Evolutionary conservation across 176 grass and related monocot species (phyloP).

Genomic region (Oryza meyeriana): DNA sequence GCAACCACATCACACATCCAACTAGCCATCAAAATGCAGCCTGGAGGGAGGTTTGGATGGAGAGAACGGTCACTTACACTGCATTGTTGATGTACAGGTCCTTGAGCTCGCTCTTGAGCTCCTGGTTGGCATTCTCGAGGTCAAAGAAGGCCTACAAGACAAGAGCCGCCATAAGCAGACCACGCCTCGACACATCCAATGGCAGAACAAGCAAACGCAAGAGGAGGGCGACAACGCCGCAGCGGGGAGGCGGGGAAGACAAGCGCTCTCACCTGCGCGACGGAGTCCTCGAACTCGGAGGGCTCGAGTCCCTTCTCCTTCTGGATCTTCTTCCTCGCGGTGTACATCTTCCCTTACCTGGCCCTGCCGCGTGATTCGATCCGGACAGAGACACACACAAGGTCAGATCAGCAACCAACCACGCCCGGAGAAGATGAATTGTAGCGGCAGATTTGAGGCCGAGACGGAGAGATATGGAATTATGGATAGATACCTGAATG

Average conservation of each 20-base stretch:
- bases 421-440: neutral
- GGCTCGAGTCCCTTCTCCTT: conserved; percentile 97
- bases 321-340: conserved; percentile 93
- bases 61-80: conserved; percentile 27
- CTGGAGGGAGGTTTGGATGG: neutral
- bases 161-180: neutral
- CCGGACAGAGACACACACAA: neutral
- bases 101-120: conserved; percentile 93
- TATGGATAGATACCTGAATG: conserved; percentile 29
- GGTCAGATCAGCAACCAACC: conserved; percentile 15
- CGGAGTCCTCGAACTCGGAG: conserved; percentile 84
- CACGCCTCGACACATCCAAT: neutral
- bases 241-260: too few relatives aligned
- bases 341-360: conserved; percentile 72
- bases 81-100: conserved; percentile 90
- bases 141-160: conserved; percentile 78
- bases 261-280: conserved; percentile 65
- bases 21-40: neutral
- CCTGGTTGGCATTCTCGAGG: conserved; percentile 83
- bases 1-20: neutral
- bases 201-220: neutral
- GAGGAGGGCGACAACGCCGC: neutral
- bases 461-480: neutral
- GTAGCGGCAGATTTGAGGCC: neutral
- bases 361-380: conserved; percentile 13